These are phyloP conservation scores for Peribolospora baueri DNA, from an alignment of 768 basidiomycete species.

Conservation along the genomic window DNA sequence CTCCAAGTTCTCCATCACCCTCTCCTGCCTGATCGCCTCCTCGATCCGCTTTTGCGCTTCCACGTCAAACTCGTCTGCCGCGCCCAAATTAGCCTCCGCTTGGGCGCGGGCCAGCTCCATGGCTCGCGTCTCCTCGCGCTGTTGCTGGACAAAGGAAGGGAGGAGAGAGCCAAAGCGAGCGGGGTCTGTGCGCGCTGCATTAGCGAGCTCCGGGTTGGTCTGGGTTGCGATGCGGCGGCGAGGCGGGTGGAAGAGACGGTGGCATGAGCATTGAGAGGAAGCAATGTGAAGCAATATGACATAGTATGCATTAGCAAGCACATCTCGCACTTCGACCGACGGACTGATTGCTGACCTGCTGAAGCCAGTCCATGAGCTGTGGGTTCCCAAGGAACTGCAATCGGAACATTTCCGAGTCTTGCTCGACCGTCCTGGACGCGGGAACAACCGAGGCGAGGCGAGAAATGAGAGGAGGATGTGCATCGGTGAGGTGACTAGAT, in stretches of 20 bases:
- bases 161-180: constrained; percentile 50
- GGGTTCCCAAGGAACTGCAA: constrained; percentile 70
- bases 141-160: constrained; percentile 16
- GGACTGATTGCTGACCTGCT: constrained; percentile 27
- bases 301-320: neutral
- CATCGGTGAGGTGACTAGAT: neutral
- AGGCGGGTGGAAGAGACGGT: neutral
- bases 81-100: constrained; percentile 26
- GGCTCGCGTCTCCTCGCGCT: constrained; percentile 37
- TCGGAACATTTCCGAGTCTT: constrained; percentile 75
- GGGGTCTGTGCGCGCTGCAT: constrained; percentile 43
- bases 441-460: neutral
- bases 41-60: constrained; percentile 85
- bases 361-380: constrained; percentile 45
- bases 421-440: constrained; percentile 34
- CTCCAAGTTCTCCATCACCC: constrained; percentile 71
- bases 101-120: neutral
- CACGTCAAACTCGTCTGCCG: constrained; percentile 70
- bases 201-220: constrained; percentile 59
- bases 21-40: constrained; percentile 71
- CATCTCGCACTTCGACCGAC: neutral
- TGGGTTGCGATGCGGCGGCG: constrained; percentile 17
- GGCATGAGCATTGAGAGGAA: neutral
- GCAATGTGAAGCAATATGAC: neutral
- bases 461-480: neutral